Conservation (phyloP, 768 basidiomycete genomes). For the Hericium rajendrae region DNA sequence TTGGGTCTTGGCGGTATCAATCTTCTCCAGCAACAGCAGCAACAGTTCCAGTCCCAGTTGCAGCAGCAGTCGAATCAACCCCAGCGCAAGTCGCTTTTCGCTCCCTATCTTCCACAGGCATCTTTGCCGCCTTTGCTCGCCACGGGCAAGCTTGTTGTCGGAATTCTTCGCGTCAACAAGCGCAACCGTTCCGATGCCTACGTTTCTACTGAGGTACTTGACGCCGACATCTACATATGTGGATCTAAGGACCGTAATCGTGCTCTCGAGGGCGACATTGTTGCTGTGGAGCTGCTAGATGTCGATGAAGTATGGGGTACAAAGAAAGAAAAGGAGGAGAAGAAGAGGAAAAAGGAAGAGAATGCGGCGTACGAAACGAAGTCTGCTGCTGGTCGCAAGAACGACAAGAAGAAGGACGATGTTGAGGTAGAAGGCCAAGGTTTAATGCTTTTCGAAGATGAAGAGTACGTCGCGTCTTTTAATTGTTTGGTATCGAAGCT, state of each 20-base stretch:
- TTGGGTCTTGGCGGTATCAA: constrained; percentile 74
- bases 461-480: constrained; percentile 51
- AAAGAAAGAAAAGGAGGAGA: constrained; percentile 99
- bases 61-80: constrained; percentile 89
- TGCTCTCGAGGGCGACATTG: constrained; percentile 95
- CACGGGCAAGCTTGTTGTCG: constrained; percentile 95
- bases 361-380: constrained; percentile 90
- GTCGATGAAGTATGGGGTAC: constrained; percentile 98
- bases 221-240: constrained; percentile 98
- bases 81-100: constrained; percentile 96
- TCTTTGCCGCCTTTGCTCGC: constrained; percentile 93
- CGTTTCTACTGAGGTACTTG: constrained; percentile 94
- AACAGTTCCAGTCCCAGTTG: constrained; percentile 91
- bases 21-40: constrained; percentile 86
- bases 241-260: constrained; percentile 98
- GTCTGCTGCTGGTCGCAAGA: constrained; percentile 66
- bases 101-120: constrained; percentile 96
- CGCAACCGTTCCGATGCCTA: constrained; percentile 98
- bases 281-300: constrained; percentile 94
- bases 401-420: constrained; percentile 99
- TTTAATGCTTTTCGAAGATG: constrained; percentile 92
- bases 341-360: constrained; percentile 99
- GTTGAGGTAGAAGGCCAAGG: constrained; percentile 99
- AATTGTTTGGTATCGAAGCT: not conserved
- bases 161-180: constrained; percentile 95